Evolutionary conservation across 148 eudicot species (phyloP), one percentile per base, ranked within the genome.

Genomic region (Heliosperma pusillum): DNA sequence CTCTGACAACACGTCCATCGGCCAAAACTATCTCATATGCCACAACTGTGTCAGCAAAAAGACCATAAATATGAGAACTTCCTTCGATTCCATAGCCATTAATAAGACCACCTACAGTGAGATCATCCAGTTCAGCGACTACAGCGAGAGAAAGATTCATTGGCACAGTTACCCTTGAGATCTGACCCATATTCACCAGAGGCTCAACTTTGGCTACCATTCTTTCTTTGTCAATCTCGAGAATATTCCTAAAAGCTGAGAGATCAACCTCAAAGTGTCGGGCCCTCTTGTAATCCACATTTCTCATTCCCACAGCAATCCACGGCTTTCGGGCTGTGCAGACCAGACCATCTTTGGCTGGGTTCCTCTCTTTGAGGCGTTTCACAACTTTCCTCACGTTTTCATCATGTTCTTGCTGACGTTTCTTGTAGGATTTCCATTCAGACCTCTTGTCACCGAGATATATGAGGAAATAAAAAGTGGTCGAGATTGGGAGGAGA

Each of bases 151-250:
- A n/a, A n/a, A n/a, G n/a, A n/a, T n/a, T n/a, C n/a, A n/a, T n/a
- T n/a, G n/a, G n/a, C n/a, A 92, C 93, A 20, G 97, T 88, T 27
- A 77, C 91, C 81, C 96, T 79, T 63, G 89, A 52, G 73, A 92
- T 92, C 80, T 92, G 97, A 36, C 96, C 97, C 97, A 92, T 92
- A 69, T 90, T 92, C 77, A 92, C 97, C 72, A 92, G 72, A 69
- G 97, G 97, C 84, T 92, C 96, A 68, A 83, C 88, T 77, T 78
- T 83, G 60, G 95, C 95, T 11, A 89, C 63, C 96, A 92, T 89
- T 73, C 83, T 88, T 74, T 92, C 93, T 76, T 67, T 74, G 79
- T 92, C 89, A 47, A 92, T 84, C 62, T 88, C 88, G n/a, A 92
- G 84, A 64, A 92, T 74, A 26, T 92, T 88, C 50, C 97, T 77